phyloP scores from a whole-genome alignment of 2,329 filamentous ascomycete species.

The Beauveria pseudobassiana region DNA sequence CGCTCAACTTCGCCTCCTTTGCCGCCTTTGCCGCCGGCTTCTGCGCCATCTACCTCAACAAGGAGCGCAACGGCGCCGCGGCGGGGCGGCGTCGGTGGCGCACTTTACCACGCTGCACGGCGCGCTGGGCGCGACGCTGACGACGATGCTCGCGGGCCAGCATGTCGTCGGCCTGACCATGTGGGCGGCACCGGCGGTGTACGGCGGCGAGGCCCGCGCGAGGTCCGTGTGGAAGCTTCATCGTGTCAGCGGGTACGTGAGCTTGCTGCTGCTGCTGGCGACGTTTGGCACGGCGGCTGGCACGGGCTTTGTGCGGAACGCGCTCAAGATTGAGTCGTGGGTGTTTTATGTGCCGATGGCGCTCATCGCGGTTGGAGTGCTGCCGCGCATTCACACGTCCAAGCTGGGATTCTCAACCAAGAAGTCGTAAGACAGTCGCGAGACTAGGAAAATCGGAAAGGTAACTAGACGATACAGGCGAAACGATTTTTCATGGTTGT shows the following conservation, averaged over 20 bases:
- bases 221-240: constrained; percentile 90
- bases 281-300: constrained; percentile 69
- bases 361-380: constrained; percentile 62
- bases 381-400: constrained; percentile 70
- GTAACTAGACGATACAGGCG: too few species aligned
- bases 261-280: constrained; percentile 62
- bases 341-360: constrained; percentile 58
- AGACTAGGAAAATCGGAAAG: too few species aligned
- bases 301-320: constrained; percentile 64
- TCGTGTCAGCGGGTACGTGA: constrained; percentile 65
- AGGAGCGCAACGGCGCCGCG: constrained; percentile 52
- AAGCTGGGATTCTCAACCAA: constrained; percentile 56
- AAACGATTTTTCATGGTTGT: too few species aligned
- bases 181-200: constrained; percentile 66
- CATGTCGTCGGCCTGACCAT: constrained; percentile 74
- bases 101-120: constrained; percentile 80
- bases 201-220: constrained; percentile 71
- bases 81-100: constrained; percentile 16
- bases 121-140: constrained; percentile 62
- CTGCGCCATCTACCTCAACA: constrained; percentile 75
- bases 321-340: constrained; percentile 70
- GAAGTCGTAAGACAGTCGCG: not conserved
- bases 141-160: constrained; percentile 56
- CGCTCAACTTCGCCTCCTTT: constrained; percentile 60
- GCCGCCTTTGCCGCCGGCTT: constrained; percentile 57